Base-by-base conservation (phyloP, 768 basidiomycete genomes). In the Amanita phalloides region DNA sequence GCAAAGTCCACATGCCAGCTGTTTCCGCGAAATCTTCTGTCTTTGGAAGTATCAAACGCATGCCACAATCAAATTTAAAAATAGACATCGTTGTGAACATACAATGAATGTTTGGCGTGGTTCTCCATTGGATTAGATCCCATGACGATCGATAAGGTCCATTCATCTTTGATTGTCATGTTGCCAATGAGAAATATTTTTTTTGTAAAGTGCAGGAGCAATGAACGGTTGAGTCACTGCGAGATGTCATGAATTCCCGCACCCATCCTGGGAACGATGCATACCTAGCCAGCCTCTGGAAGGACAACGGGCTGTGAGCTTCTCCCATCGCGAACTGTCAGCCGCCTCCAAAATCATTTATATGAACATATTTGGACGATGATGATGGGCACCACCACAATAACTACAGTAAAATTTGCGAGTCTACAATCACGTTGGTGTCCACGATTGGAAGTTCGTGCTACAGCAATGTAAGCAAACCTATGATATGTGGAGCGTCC, bases 91-190 rank as follows among this genome's bases (percentile, higher is more conserved):
- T 11, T 4, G 33, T 4, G 33, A 28, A 71, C 83, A 53, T 59
- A 87, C 86, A 53, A 92, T 85, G 65, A 92, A 92, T 0, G 90
- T 90, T 54, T 77, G 70, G 66, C 93, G 61, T 94, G 92, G 30
- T 82, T 68, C 61, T 87, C 85, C 66, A 95, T 75, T 35, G 84
- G 72, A 55, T 85, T 78, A n/a, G 70, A 67, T 25, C 82, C 75
- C 78, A 86, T 83, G 25, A 78, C 76, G 39, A 76, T 56, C 32
- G 80, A 84, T 53, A 90, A 71, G 1, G 83, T 84, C 84, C 84
- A 91, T 62, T 88, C 86, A 57, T 89, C 86, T 8, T 78, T 68
- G 14, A 85, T 68, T 5, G 71, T 66, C 35, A 69, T 66, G 21
- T 58, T 62, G 26, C 69, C 65, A 2, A 68, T 64, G 53, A 61